These are phyloP conservation scores for Dillenia turbinata DNA, from an alignment of 164 flowering plant species.

Conservation along the genomic window DNA sequence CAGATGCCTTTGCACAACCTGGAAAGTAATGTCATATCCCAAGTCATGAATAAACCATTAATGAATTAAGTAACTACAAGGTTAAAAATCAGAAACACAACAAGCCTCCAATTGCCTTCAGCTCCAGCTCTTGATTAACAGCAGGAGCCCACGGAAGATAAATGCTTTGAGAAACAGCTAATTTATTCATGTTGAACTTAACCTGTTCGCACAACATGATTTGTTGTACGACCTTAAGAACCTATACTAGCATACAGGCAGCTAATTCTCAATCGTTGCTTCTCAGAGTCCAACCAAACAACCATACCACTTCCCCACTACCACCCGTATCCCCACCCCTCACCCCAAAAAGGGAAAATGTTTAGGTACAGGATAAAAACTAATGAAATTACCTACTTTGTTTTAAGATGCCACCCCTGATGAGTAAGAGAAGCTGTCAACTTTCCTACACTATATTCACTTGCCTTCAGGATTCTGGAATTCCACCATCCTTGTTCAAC, in stretches of 20 bases:
- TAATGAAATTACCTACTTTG: conserved; percentile 46
- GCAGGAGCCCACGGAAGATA: conserved; percentile 87
- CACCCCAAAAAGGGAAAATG: background rate
- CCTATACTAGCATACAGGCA: conserved; percentile 27
- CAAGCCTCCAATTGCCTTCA: conserved; percentile 78
- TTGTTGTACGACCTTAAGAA: conserved; percentile 75
- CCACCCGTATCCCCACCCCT: background rate
- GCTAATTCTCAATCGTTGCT: background rate
- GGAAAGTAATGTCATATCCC: conserved; percentile 10
- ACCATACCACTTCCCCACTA: background rate
- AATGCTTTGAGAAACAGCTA: conserved; percentile 27
- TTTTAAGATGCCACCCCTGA: conserved; percentile 29
- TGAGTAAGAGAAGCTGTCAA: conserved; percentile 74
- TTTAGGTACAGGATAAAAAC: background rate
- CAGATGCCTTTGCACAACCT: conserved; percentile 73
- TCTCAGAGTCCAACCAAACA: conserved; percentile 1
- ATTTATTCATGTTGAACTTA: conserved; percentile 31
- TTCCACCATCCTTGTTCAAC: conserved; percentile 40
- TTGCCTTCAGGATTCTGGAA: conserved; percentile 52
- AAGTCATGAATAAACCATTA: background rate
- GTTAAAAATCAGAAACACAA: conserved; percentile 2
- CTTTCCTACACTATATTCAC: too few relatives aligned
- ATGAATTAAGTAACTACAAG: background rate
- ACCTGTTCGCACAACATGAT: conserved; percentile 74
- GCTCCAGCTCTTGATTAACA: conserved; percentile 69